These are phyloP conservation scores for Penicillium digitatum DNA, from an alignment of 2,329 filamentous ascomycete genomes.

Conservation along the genomic window DNA sequence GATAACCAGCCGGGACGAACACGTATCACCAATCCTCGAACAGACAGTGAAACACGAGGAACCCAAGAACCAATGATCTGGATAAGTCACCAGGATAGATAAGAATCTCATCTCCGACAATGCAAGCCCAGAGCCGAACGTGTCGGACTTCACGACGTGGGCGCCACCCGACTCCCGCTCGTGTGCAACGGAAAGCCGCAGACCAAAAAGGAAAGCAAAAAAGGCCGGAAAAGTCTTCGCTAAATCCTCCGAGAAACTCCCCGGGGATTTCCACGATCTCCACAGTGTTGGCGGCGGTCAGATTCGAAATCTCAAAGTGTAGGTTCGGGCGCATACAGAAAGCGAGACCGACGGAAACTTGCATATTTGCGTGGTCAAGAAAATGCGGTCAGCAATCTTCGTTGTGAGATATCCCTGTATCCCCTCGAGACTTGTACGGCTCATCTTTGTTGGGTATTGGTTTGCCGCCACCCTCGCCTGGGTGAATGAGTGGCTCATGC, in stretches of 20 bases:
- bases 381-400: neutral
- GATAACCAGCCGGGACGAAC: neutral
- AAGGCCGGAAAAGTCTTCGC: neutral
- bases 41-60: neutral
- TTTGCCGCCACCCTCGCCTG: neutral
- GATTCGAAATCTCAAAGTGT: neutral
- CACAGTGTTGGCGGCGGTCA: neutral
- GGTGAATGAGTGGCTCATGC: neutral
- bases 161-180: slow-evolving; percentile 1
- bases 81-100: neutral
- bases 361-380: neutral
- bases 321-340: neutral
- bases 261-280: neutral
- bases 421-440: neutral
- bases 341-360: neutral
- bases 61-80: neutral
- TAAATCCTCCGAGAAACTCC: slow-evolving; percentile 3
- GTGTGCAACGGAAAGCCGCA: neutral
- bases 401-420: neutral
- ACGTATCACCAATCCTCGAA: neutral
- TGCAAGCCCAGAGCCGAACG: neutral
- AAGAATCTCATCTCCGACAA: neutral
- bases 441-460: no score
- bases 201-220: neutral
- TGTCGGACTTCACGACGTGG: neutral